Base-by-base conservation (phyloP, 352 stramenopile species). In the Pythium scleroteichum region DNA sequence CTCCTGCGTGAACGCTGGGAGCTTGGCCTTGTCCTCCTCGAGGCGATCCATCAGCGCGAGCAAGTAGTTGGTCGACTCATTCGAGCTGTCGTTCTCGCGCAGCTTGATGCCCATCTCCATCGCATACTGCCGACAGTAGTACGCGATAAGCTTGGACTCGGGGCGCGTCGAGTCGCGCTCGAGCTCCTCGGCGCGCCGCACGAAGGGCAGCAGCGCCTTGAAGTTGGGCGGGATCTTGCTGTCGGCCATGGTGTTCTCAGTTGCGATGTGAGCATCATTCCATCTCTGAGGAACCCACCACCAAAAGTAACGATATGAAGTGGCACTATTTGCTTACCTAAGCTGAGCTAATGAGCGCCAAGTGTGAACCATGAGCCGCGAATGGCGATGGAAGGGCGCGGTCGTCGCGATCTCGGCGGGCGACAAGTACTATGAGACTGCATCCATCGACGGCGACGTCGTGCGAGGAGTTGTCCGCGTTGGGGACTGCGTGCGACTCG, bases 101-200 rank as follows among this genome's bases (percentile, higher is more conserved):
- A 98, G 68, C 47, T 93, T 94, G 68, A 96, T 93, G 50, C 82
- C 87, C 40, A 94, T 50, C 64, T 96, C 85, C 85, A 96, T 94
- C 54, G 87, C 87, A 35, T 94, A 94, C 62, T 95, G 83, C 32
- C 86, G 81, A 66, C 85, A 92, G 65, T 97, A 98, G 74, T 98
- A 99, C 38, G 95, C 94, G 19, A 99, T 96, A 19, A 99, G 78
- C 64, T 96, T 93, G 45, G 92, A 97, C 73, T 98, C 95, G 1
- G 90, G 82, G 29, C 90, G 83, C 35, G 74, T 81, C 57, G 85
- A 85, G 64, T 98, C 91, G 12, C 85, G 77, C 69, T 99, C 96
- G 26, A 99, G 82, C 76, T 98, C 95, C 70, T 98, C 94, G 2
- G 96, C 96, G 47, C 96, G 92, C 45, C 88, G 79, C 52, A 99